Evolutionary conservation across 768 basidiomycete genomes (phyloP).

Genomic region (Russula abietina): DNA sequence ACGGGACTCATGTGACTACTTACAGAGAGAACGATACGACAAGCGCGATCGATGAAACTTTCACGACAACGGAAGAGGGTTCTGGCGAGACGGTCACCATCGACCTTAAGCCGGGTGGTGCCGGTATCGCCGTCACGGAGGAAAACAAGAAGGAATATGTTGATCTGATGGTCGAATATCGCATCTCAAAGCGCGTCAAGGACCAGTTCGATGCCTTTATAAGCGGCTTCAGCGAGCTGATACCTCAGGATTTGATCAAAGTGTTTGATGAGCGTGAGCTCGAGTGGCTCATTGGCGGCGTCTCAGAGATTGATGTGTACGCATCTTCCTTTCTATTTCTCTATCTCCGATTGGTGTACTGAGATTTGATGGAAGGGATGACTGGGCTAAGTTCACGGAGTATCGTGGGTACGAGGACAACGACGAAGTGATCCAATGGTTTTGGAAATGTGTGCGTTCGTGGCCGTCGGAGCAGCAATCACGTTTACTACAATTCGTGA

Average conservation of each 20-base stretch:
- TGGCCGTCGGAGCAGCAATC: conserved; percentile 99
- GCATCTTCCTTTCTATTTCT: conserved; percentile 31
- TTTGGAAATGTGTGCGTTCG: conserved; percentile 97
- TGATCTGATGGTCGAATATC: conserved; percentile 89
- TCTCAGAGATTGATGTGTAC: conserved; percentile 98
- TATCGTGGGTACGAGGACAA: conserved; percentile 95
- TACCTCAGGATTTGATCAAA: conserved; percentile 94
- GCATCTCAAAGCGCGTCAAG: conserved; percentile 94
- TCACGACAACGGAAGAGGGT: conserved; percentile 93
- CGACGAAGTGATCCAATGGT: conserved; percentile 98
- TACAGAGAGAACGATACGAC: conserved; percentile 96
- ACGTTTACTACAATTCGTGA: conserved; percentile 91
- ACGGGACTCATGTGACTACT: conserved; percentile 21
- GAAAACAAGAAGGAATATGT: conserved; percentile 99
- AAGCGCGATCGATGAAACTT: conserved; percentile 95
- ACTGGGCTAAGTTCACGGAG: conserved; percentile 99
- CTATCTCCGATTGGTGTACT: background rate
- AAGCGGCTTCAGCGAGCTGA: conserved; percentile 99
- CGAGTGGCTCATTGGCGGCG: conserved; percentile 94
- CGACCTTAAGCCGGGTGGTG: conserved; percentile 86
- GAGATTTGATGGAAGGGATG: conserved; percentile 50
- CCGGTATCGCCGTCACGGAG: conserved; percentile 81
- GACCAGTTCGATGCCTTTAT: conserved; percentile 99
- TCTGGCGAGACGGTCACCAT: conserved; percentile 98
- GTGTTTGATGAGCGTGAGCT: conserved; percentile 98